phyloP scores from a whole-genome alignment of 768 basidiomycete genomes.

The Lactarius psammicola region DNA sequence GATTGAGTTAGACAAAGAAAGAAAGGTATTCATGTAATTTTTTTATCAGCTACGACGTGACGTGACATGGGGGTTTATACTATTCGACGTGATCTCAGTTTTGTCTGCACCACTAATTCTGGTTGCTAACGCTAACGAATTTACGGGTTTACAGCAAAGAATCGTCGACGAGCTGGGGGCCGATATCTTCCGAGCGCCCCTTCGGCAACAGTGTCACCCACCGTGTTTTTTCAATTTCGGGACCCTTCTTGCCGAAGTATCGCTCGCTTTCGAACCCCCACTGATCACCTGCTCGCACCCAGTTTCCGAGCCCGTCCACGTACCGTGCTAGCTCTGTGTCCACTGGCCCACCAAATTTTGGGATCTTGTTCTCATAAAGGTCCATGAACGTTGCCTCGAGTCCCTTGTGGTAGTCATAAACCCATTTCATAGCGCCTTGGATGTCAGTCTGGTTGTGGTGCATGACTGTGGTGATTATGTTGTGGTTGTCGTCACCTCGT shows the following conservation, averaged over 20 bases:
- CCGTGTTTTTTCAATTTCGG: constrained; percentile 25
- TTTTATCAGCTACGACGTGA: no score
- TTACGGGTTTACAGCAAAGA: constrained; percentile 12
- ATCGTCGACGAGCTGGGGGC: constrained; percentile 23
- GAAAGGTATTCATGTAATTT: no score
- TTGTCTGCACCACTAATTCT: neutral
- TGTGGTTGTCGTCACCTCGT: constrained; percentile 41
- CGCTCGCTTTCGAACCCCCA: constrained; percentile 44
- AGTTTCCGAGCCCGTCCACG: constrained; percentile 45
- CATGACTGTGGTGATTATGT: constrained; percentile 46
- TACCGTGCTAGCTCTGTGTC: constrained; percentile 41
- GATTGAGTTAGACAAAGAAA: no score
- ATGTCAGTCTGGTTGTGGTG: constrained; percentile 38
- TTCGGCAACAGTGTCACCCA: constrained; percentile 27
- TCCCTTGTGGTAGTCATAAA: constrained; percentile 34
- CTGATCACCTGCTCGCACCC: constrained; percentile 41
- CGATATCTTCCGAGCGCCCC: constrained; percentile 24
- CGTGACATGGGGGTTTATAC: neutral
- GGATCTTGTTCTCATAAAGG: constrained; percentile 34
- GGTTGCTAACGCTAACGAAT: neutral
- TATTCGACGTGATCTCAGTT: neutral
- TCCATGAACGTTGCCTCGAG: constrained; percentile 36
- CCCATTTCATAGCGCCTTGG: constrained; percentile 39
- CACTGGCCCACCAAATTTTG: constrained; percentile 38
- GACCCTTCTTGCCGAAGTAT: constrained; percentile 28